Percentiles rank a stretch among this genome's conserved stretches.
Conservation (phyloP, 805 yeast genomes). For the Ogataea wickerhamii region DNA sequence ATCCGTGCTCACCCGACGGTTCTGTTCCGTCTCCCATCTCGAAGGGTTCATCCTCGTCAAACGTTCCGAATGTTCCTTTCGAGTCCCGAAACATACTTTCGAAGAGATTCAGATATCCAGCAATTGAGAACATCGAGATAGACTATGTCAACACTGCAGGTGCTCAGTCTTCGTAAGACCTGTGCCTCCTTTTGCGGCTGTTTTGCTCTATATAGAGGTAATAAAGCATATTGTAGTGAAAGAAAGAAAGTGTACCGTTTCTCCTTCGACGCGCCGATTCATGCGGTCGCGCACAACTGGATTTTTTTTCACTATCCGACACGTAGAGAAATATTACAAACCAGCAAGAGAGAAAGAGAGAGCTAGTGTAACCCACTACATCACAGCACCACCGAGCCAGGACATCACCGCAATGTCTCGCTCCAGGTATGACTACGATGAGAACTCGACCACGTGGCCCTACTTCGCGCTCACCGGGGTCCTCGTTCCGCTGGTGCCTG, state of each 20-base stretch:
- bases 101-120: slow-evolving; percentile 63
- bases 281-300: too few relatives aligned
- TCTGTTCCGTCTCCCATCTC: slow-evolving; percentile 24
- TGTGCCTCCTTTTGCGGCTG: slow-evolving; percentile 22
- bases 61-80: slow-evolving; percentile 23
- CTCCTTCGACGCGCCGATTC: too few relatives aligned
- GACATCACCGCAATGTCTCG: slow-evolving; percentile 48
- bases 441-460: slow-evolving; percentile 90
- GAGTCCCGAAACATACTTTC: slow-evolving; percentile 67
- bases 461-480: slow-evolving; percentile 75
- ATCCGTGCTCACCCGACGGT: slow-evolving; percentile 39
- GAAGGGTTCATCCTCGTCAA: slow-evolving; percentile 3
- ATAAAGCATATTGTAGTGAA: too few relatives aligned
- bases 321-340: too few relatives aligned
- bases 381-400: too few relatives aligned
- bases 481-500: slow-evolving; percentile 64
- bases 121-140: slow-evolving; percentile 63
- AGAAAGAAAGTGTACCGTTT: too few relatives aligned
- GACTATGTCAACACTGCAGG: slow-evolving; percentile 83
- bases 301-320: too few relatives aligned
- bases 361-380: too few relatives aligned
- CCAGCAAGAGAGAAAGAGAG: too few relatives aligned
- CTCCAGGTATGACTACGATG: slow-evolving; percentile 75
- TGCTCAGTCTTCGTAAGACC: slow-evolving; percentile 47
- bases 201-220: too few relatives aligned